A percentile compares a stretch with the other conserved stretches of the same genome.
Evolutionary conservation across 1,284 basidiomycete species (phyloP).

Genomic region (Nidula niveotomentosa): DNA sequence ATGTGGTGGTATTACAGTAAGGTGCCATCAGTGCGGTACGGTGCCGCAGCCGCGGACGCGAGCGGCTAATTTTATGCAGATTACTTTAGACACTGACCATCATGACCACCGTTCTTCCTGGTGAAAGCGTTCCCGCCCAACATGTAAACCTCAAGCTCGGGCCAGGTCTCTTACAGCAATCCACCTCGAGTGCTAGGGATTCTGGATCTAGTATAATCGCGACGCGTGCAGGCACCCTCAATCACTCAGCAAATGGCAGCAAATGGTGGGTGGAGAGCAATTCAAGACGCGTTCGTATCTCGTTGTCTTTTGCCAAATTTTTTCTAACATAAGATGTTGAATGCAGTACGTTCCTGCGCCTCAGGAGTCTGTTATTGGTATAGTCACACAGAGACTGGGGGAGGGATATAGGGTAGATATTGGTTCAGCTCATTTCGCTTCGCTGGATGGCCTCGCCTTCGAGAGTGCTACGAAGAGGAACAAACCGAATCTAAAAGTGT

Average conservation of each 20-base stretch:
- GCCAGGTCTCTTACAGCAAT: slow-evolving; percentile 64
- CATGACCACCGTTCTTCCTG: slow-evolving; percentile 67
- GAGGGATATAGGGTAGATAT: slow-evolving; percentile 86
- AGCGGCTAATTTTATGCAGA: too few relatives aligned
- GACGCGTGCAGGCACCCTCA: slow-evolving; percentile 66
- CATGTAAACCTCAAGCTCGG: slow-evolving; percentile 80
- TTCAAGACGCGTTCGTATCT: slow-evolving; percentile 60
- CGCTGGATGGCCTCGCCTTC: slow-evolving; percentile 80
- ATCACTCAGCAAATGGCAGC: slow-evolving; percentile 68
- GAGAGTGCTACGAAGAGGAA: slow-evolving; percentile 86
- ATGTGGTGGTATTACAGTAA: too few relatives aligned
- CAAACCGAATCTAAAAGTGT: slow-evolving; percentile 80
- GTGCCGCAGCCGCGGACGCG: too few relatives aligned
- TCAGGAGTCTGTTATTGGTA: slow-evolving; percentile 80
- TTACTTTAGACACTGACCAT: slow-evolving; percentile 8
- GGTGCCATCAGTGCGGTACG: too few relatives aligned
- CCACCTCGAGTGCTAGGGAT: slow-evolving; percentile 22
- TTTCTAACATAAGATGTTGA: neutral
- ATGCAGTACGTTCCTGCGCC: slow-evolving; percentile 79
- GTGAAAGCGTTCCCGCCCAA: slow-evolving; percentile 64
- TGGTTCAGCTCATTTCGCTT: slow-evolving; percentile 74
- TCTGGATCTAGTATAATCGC: slow-evolving; percentile 47
- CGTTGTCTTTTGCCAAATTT: neutral
- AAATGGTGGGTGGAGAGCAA: slow-evolving; percentile 85
- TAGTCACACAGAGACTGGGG: slow-evolving; percentile 67